Percentiles rank a stretch among this genome's conserved stretches.
phyloP scores from a whole-genome alignment of 495 filamentous ascomycete species.

The Penicillium atrosanguineum region DNA sequence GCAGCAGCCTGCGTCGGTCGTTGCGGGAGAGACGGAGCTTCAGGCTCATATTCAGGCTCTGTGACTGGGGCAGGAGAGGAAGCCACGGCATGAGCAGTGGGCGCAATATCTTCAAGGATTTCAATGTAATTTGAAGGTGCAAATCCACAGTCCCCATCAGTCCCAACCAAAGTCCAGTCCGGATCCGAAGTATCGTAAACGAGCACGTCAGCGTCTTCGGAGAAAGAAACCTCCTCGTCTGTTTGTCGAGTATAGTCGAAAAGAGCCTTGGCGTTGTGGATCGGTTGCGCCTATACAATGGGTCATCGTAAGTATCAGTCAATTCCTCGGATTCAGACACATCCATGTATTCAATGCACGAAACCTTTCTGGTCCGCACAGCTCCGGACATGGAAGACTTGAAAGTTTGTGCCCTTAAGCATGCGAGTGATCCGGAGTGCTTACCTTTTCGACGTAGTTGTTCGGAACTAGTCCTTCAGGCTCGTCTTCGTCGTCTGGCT shows the following conservation, averaged over 20 bases:
- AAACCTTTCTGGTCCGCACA: not conserved
- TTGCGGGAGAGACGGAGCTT: slow-evolving; percentile 40
- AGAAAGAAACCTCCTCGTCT: slow-evolving; percentile 95
- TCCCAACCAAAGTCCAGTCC: slow-evolving; percentile 92
- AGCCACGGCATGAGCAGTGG: slow-evolving; percentile 20
- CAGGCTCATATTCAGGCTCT: slow-evolving; percentile 32
- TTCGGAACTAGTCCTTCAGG: slow-evolving; percentile 89
- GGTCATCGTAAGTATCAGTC: slow-evolving; percentile 17
- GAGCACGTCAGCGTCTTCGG: slow-evolving; percentile 77
- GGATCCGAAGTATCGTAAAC: slow-evolving; percentile 91
- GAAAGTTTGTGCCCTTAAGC: not conserved
- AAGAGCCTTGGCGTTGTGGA: slow-evolving; percentile 73
- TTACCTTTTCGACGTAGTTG: slow-evolving; percentile 96
- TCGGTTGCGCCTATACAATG: slow-evolving; percentile 61
- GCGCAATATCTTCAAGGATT: slow-evolving; percentile 39
- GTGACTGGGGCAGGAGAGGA: slow-evolving; percentile 25
- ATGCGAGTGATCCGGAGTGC: slow-evolving; percentile 22
- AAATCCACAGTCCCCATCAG: slow-evolving; percentile 86
- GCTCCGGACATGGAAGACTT: not conserved
- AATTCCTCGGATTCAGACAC: not conserved
- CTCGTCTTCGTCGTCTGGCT: slow-evolving; percentile 89
- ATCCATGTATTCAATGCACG: not conserved
- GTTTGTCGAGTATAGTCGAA: slow-evolving; percentile 98
- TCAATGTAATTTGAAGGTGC: slow-evolving; percentile 98
- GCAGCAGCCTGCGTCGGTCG: slow-evolving; percentile 27